Conservation (phyloP, 176 grass and related monocot species). For the Musa itinerans region DNA sequence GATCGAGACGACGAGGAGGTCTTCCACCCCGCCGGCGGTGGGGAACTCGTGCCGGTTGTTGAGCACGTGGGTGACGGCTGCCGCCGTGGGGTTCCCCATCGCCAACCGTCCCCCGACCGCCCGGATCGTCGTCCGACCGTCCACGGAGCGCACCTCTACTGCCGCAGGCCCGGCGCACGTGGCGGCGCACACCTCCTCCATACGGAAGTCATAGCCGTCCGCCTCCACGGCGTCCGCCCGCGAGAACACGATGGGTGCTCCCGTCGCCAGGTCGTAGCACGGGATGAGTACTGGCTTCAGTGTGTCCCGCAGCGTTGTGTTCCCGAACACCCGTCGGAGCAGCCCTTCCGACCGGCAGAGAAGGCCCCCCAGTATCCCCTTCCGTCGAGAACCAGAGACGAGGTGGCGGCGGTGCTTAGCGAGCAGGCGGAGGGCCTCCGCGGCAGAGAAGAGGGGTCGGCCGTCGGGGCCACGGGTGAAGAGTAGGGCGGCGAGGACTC, state of each 20-base stretch:
- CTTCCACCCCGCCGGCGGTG: background rate
- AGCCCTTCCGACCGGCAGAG: background rate
- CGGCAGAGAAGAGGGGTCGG: background rate
- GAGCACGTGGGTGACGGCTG: background rate
- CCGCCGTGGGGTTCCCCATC: background rate
- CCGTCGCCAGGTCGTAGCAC: background rate
- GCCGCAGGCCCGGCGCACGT: background rate
- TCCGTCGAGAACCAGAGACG: background rate
- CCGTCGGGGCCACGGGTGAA: background rate
- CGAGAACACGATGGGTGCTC: background rate
- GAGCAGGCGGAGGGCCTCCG: background rate
- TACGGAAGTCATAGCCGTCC: background rate
- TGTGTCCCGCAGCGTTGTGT: background rate
- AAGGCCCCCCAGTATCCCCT: background rate
- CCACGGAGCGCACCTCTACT: background rate
- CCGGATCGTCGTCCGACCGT: background rate
- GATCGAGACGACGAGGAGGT: background rate
- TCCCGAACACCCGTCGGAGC: background rate
- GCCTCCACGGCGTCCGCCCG: background rate
- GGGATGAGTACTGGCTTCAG: background rate
- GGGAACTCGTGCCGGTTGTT: constrained; percentile 1
- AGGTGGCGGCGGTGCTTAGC: background rate
- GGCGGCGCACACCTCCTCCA: background rate
- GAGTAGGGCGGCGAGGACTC: background rate
- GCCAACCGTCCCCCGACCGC: background rate